phyloP scores from a whole-genome alignment of 2,329 filamentous ascomycete genomes.

The Phyllosticta citribraziliensis region DNA sequence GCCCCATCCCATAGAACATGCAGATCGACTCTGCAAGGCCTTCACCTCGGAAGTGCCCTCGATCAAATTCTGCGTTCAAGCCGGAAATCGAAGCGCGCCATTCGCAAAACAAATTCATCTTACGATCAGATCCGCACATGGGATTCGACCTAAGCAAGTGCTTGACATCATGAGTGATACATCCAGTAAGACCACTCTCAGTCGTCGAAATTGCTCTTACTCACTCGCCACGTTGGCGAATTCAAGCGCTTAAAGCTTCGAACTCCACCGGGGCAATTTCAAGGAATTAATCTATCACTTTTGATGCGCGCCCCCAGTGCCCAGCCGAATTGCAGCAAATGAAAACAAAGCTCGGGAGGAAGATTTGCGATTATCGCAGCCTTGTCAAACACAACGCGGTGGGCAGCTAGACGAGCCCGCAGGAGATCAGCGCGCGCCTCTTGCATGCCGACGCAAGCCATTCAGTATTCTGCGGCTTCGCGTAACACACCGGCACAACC shows the following conservation, averaged over 20 bases:
- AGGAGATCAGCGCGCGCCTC: not conserved
- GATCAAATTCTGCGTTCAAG: not conserved
- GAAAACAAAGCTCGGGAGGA: not conserved
- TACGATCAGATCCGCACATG: not conserved
- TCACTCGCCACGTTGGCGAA: not conserved
- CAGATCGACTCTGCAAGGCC: not conserved
- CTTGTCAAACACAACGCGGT: not conserved
- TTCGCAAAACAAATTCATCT: not conserved
- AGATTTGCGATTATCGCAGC: not conserved
- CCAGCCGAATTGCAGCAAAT: not conserved
- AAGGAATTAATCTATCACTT: not conserved
- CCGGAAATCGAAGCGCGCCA: not conserved
- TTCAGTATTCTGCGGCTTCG: not conserved
- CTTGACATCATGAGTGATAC: not conserved
- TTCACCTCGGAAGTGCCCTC: not conserved
- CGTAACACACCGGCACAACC: not conserved
- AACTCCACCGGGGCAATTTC: not conserved
- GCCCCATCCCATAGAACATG: not conserved
- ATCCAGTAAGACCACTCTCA: not conserved
- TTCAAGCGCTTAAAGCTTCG: not conserved
- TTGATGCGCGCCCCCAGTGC: not conserved
- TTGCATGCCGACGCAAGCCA: not conserved
- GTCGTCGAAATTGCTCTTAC: not conserved
- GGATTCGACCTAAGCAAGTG: not conserved
- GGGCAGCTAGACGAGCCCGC: not conserved